Base-by-base conservation (phyloP, 2,329 filamentous ascomycete species). In the Penicillium carneum region DNA sequence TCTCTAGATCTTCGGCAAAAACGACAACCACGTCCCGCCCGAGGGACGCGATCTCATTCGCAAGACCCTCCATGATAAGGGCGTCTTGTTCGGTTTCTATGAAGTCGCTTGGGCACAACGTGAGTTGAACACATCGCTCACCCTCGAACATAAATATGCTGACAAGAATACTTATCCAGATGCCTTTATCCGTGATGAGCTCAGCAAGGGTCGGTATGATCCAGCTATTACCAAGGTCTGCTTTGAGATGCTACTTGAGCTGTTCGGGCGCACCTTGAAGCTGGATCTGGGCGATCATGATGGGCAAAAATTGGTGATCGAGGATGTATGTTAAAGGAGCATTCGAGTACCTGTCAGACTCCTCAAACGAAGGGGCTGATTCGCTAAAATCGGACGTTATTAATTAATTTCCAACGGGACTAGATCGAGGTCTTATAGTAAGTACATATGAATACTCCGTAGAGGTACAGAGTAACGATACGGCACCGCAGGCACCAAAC, bases 171-270 rank as follows among this genome's bases (percentile, higher is more conserved):
- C 12, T 26, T 42, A 14, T 23, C 46, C 52, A 85, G 84, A 96
- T 81, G 93, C 93, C 5, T 97, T 97, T 74, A 96, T 97, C 75
- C 85, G 93, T 18, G 93, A 97, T 72, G 93, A 97, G 81, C 82
- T 95, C 61, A 93, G 90, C 77, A 97, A 97, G 80, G 93, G 93
- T n/a, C 85, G 93, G 29, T 97, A 97, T 73, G 93, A 97, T 75
- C 91, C 93, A 0, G 92, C 91, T 20, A 84, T 97, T 59, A 88
- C 88, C 4, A 94, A 93, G 74, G 86, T 94, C 38, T 97, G 93
- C 80, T 97, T 96, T 74, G 91, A 96, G 82, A 90, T 97, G 77
- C 79, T 97, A 70, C 82, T 95, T 16, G 93, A 97, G 81, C 73
- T 97, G 62, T 97, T 97, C 78, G 88, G 87, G 0, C 83, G 93